Percentiles rank a stretch among this genome's conserved stretches.
These are phyloP conservation scores for Aureobasidium sp. DNA, from an alignment of 2,329 filamentous ascomycete genomes.

Conservation along the genomic window DNA sequence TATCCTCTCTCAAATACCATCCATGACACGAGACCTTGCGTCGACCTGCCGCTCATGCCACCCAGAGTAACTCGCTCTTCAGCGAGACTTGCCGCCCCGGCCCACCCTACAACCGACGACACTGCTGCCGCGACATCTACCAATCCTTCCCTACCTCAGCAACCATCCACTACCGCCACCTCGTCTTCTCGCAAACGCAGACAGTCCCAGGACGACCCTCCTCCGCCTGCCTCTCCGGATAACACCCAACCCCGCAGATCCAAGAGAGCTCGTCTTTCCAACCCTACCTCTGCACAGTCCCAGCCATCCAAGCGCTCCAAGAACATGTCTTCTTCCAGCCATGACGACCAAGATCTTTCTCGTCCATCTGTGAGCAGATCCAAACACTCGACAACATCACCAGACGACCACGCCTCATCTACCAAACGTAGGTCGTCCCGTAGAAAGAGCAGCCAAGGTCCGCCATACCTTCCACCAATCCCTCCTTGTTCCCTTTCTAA, in stretches of 20 bases:
- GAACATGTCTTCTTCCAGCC: conserved; percentile 66
- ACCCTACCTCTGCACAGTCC: conserved; percentile 28
- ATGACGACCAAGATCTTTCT: conserved; percentile 25
- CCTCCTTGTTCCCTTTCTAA: conserved; percentile 11
- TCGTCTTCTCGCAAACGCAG: conserved; percentile 23
- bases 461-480: conserved; percentile 1
- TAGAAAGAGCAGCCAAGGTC: conserved; percentile 56
- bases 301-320: conserved; percentile 34
- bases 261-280: conserved; percentile 50
- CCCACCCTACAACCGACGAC: conserved; percentile 31
- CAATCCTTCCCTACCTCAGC: conserved; percentile 3
- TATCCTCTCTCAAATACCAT: background rate
- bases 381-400: conserved; percentile 56
- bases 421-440: conserved; percentile 66
- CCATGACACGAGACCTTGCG: background rate
- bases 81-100: conserved; percentile 71
- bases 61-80: conserved; percentile 93
- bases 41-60: conserved; percentile 62
- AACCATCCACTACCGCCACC: conserved; percentile 10
- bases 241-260: conserved; percentile 28
- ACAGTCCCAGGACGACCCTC: conserved; percentile 31
- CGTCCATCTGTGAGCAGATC: conserved; percentile 20
- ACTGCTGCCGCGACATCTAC: conserved; percentile 28
- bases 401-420: conserved; percentile 51
- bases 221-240: conserved; percentile 36